A percentile compares a stretch with the other conserved stretches of the same genome.
phyloP scores from a whole-genome alignment of 805 yeast genomes.

The Candida corydali region DNA sequence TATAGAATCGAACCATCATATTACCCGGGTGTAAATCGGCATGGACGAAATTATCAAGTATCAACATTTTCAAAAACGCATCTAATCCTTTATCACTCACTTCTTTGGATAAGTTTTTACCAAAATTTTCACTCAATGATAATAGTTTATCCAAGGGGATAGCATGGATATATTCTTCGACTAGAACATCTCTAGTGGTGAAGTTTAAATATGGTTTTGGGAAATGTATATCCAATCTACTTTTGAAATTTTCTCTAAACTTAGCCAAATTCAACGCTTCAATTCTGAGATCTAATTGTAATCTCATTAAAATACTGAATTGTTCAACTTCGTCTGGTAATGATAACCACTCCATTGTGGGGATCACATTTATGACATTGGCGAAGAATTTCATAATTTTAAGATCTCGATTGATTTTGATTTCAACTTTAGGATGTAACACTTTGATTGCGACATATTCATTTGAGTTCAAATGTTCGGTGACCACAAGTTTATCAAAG shows the following conservation, averaged over 20 bases:
- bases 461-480: constrained; percentile 35
- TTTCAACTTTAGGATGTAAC: constrained; percentile 81
- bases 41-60: constrained; percentile 90
- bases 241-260: constrained; percentile 66
- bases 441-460: constrained; percentile 85
- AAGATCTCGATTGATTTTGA: constrained; percentile 72
- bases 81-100: constrained; percentile 81
- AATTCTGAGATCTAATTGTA: constrained; percentile 85
- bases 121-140: constrained; percentile 39
- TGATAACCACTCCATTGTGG: constrained; percentile 97
- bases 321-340: constrained; percentile 92
- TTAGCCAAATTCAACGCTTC: constrained; percentile 78
- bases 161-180: constrained; percentile 84
- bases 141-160: constrained; percentile 74
- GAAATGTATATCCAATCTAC: constrained; percentile 60
- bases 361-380: constrained; percentile 58
- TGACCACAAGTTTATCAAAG: constrained; percentile 30
- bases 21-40: constrained; percentile 98
- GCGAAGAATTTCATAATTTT: constrained; percentile 84
- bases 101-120: constrained; percentile 57
- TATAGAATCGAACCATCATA: constrained; percentile 70
- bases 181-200: constrained; percentile 67
- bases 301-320: constrained; percentile 77
- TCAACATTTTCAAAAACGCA: constrained; percentile 88
- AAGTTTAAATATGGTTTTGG: constrained; percentile 69